Evolutionary conservation across 2,329 filamentous ascomycete genomes (phyloP), one percentile per base, ranked within the genome.

Genomic region (Metarhizium guizhouense): DNA sequence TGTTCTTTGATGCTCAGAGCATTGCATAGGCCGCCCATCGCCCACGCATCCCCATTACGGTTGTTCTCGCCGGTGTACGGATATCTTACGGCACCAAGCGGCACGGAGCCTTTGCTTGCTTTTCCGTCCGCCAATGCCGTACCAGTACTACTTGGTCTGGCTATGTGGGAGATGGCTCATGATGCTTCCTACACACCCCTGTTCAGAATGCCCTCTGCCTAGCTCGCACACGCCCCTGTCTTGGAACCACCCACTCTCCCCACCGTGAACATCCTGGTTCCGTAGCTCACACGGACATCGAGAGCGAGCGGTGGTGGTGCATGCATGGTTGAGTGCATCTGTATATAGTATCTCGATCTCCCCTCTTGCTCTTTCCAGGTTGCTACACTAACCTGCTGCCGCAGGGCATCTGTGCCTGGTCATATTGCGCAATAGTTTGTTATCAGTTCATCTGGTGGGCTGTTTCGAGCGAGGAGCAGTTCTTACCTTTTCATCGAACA

Each of bases 391-490:
- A 29, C 56, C 53, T 48, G 56, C 56, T 50, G n/a, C 45, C n/a
- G 53, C 53, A 57, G 56, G 56, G 53, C 56, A 25, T 57, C 20
- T 18, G 30, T 56, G 45, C 54, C 56, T 56, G 53, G 38, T 13
- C 42, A 52, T 29, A 48, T 48, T 16, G 25, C 45, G 20, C 49
- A 51, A 51, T 29, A 36, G 10, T 42, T 10, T 20, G 32, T 38
- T 38, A 25, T 29, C 20, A 38, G 49, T 38, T 38, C 16, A 50
- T 51, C 49, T 36, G 18, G 10, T 18, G 7, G 16, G 14, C 18
- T 47, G 25, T 38, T 40, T 48, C 25, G 25, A 20, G 40, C 6
- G 29, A 38, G 42, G 42, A 14, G 45, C 11, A 48, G 38, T 11
- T 11, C 5, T 16, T 14, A 13, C 11, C 8, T 14, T 16, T 20